A percentile compares a stretch with the other conserved stretches of the same genome.
Evolutionary conservation across 768 basidiomycete genomes (phyloP).

Genomic region (Russula griseocarnosa): DNA sequence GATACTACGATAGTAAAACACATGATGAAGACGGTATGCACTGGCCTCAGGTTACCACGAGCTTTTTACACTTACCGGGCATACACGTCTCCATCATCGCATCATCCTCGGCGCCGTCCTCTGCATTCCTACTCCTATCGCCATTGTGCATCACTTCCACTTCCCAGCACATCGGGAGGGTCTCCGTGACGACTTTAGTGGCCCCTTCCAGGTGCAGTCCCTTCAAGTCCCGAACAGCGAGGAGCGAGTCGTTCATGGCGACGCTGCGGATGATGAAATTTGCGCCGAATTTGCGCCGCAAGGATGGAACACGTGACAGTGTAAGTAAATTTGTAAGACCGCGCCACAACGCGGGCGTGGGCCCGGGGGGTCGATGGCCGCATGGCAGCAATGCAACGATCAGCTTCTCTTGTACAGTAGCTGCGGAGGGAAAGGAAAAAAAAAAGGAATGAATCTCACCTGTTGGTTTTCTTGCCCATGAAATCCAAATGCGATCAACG

Average conservation of each 20-base stretch:
- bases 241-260: neutral
- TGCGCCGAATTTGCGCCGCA: too few species aligned
- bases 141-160: slow-evolving; percentile 23
- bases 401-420: too few species aligned
- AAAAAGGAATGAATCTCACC: neutral
- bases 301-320: neutral
- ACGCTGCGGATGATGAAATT: slow-evolving; percentile 19
- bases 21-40: too few species aligned
- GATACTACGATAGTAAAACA: too few species aligned
- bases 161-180: slow-evolving; percentile 27
- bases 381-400: too few species aligned
- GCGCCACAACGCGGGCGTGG: too few species aligned
- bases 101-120: slow-evolving; percentile 13
- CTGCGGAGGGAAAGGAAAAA: too few species aligned
- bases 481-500: slow-evolving; percentile 13
- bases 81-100: slow-evolving; percentile 20
- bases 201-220: slow-evolving; percentile 1
- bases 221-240: too few species aligned
- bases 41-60: too few species aligned
- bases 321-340: too few species aligned
- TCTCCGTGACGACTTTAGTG: slow-evolving; percentile 13
- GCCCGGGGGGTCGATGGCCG: too few species aligned
- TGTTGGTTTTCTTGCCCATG: slow-evolving; percentile 28
- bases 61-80: too few species aligned
- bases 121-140: neutral